Percentiles rank a stretch among this genome's conserved stretches.
phyloP scores from a whole-genome alignment of 129 eudicot species.

The Solidago caesia region DNA sequence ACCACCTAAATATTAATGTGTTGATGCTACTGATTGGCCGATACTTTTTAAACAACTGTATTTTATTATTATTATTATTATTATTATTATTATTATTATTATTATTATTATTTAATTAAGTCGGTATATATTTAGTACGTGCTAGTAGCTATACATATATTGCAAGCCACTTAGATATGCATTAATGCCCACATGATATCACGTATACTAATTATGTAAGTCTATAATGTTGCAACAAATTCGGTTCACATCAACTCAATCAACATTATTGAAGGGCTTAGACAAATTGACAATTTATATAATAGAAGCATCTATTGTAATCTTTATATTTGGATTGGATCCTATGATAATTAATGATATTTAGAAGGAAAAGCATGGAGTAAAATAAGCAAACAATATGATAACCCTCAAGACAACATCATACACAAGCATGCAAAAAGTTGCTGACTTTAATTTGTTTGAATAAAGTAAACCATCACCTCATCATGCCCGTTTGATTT shows the following conservation, averaged over 20 bases:
- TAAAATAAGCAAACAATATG: slow-evolving; percentile 34
- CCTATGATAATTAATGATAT: slow-evolving; percentile 2
- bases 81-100: not conserved
- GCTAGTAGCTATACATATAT: not conserved
- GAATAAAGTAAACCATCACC: slow-evolving; percentile 22
- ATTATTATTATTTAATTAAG: not conserved
- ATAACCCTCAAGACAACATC: slow-evolving; percentile 27
- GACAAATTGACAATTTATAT: not conserved
- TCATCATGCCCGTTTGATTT: slow-evolving; percentile 27
- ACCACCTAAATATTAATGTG: too few species aligned
- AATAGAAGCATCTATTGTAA: slow-evolving; percentile 4
- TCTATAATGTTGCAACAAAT: not conserved
- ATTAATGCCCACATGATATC: not conserved
- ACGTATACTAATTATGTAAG: not conserved
- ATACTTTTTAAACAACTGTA: too few species aligned
- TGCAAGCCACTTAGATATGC: slow-evolving; percentile 7
- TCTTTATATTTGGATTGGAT: slow-evolving; percentile 22
- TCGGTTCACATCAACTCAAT: not conserved
- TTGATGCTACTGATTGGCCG: too few species aligned
- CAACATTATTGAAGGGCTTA: not conserved
- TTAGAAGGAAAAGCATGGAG: slow-evolving; percentile 15
- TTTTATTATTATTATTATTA: too few species aligned
- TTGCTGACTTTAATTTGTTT: slow-evolving; percentile 22
- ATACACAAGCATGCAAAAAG: slow-evolving; percentile 33
- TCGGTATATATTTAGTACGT: not conserved